Evolutionary conservation across 768 basidiomycete genomes (phyloP).

Genomic region (Rhizopogon salebrosus): DNA sequence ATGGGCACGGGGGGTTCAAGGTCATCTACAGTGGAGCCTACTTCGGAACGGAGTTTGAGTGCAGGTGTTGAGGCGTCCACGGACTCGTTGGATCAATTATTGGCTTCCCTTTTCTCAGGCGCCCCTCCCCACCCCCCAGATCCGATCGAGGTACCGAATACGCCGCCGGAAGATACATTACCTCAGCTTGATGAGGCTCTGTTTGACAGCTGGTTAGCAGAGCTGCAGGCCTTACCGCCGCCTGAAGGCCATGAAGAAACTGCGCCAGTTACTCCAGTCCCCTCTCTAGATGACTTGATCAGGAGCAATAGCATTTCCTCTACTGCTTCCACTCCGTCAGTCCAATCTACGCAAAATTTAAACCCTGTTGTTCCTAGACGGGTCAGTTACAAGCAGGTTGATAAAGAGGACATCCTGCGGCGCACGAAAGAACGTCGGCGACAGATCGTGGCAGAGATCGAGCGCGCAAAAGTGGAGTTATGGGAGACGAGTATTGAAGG

Average conservation of each 20-base stretch:
- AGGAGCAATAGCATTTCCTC: background rate
- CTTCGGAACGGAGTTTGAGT: no score
- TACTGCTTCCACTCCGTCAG: slow-evolving; percentile 1
- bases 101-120: no score
- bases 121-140: no score
- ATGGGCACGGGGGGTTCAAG: background rate
- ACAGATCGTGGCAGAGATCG: slow-evolving; percentile 49
- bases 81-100: no score
- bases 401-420: slow-evolving; percentile 42
- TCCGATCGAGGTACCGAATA: no score
- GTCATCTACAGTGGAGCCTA: background rate
- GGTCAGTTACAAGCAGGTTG: slow-evolving; percentile 3
- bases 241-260: background rate
- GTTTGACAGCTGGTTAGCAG: slow-evolving; percentile 48
- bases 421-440: slow-evolving; percentile 50
- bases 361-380: background rate
- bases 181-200: slow-evolving; percentile 30
- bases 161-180: no score
- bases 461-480: slow-evolving; percentile 56
- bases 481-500: slow-evolving; percentile 74
- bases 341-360: slow-evolving; percentile 2
- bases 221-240: slow-evolving; percentile 41
- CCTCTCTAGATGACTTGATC: background rate
- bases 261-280: no score
- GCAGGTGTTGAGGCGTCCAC: no score